Base-by-base conservation (phyloP, 2,329 filamentous ascomycete species). In the Fusarium sp. region DNA sequence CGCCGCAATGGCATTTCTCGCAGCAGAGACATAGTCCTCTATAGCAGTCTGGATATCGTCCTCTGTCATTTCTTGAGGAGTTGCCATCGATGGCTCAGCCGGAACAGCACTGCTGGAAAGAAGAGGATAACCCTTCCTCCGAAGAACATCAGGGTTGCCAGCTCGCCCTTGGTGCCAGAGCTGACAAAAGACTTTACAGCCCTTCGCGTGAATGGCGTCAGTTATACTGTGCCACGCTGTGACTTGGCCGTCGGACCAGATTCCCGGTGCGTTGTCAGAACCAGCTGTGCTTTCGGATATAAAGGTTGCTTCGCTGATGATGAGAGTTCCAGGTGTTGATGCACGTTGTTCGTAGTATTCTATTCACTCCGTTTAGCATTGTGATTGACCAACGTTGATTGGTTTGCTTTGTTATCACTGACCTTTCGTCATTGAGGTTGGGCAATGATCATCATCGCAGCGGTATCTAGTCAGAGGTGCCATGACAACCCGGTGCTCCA, bases 361-460 rank as follows among this genome's bases (percentile, higher is more conserved):
- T 53, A 18, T 7, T 13, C 5, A 18, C 14, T 36, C 1, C 11
- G 10, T 5, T 50, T 24, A 50, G 12, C 8, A 2, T 24, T 14
- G 7, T 18, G 0, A 12, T 14, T 18, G 0, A 7, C 1, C 5
- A 3, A 7, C 1, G 3, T 24, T 13, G 1, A 3, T 18, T 18
- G 16, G 30, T 5, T 24, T 18, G 7, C 5, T 33, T n/a, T 5
- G 2, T 2, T 16, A 6, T 5, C 9, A 18, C 4, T 5, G 2
- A 38, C 50, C 50, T 28, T 3, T 28, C 22, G 50, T 53, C 50
- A 53, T n/a, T 0, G 33, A 53, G 28, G 33, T 53, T 38, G 50
- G 33, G 24, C 33, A 38, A 28, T 53, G 50, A 28, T 53, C 20
- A 13, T 38, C 50, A 7, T 38, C 50, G 3, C 50, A 53, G 24